Evolutionary conservation across 2,329 filamentous ascomycete species (phyloP).

Genomic region (Neonectria hederae): DNA sequence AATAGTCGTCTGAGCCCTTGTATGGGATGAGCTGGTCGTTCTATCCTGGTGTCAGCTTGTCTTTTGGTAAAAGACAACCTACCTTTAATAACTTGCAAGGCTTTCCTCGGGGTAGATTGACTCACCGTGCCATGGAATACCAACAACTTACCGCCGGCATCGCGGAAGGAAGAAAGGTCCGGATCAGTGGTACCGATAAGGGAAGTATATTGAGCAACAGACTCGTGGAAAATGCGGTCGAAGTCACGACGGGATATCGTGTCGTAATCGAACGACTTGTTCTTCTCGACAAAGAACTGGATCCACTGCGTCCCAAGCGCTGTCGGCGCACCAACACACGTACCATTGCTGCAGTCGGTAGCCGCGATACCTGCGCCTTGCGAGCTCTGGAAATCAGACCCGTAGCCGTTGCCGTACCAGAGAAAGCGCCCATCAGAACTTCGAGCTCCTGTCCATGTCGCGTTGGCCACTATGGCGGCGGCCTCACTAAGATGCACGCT

Average conservation of each 20-base stretch:
- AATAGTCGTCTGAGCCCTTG: constrained; percentile 39
- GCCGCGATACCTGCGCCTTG: background rate
- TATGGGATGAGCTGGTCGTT: constrained; percentile 31
- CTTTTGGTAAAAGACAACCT: background rate
- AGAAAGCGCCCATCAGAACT: background rate
- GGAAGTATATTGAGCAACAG: background rate
- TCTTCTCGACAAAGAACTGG: constrained; percentile 6
- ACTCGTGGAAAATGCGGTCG: background rate
- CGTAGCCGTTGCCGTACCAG: constrained; percentile 12
- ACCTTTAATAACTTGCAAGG: too few species aligned
- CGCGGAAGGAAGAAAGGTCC: constrained; percentile 23
- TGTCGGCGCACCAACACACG: background rate
- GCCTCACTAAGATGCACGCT: background rate
- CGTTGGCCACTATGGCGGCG: constrained; percentile 10
- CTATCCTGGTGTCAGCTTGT: constrained; percentile 16
- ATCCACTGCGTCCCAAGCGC: background rate
- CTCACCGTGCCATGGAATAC: constrained; percentile 29
- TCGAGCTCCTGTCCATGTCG: constrained; percentile 6
- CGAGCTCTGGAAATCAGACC: constrained; percentile 1
- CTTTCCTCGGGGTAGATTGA: background rate
- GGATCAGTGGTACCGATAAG: constrained; percentile 16
- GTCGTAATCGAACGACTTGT: background rate
- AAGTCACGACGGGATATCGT: constrained; percentile 3
- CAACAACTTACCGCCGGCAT: constrained; percentile 26
- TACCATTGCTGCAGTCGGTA: background rate